These are phyloP conservation scores for Exophiala dermatitidis DNA, from an alignment of 2,329 filamentous ascomycete genomes.

Conservation along the genomic window DNA sequence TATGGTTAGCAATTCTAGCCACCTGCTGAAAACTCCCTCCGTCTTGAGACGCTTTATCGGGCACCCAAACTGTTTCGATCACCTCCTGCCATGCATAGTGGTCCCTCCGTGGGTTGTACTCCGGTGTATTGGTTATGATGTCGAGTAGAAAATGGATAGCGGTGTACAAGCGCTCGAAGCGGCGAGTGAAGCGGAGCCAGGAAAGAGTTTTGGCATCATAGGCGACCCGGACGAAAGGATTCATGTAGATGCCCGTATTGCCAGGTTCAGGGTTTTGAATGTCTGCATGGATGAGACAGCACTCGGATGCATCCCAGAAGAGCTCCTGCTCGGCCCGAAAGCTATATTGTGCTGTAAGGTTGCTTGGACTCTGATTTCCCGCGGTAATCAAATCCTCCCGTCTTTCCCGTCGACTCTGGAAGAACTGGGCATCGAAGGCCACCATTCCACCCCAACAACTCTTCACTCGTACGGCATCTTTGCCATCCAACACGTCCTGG, in stretches of 20 bases:
- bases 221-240: constrained; percentile 66
- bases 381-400: constrained; percentile 11
- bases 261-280: constrained; percentile 36
- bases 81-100: constrained; percentile 51
- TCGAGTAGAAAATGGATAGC: constrained; percentile 54
- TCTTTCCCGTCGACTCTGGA: constrained; percentile 31
- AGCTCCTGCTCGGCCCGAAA: constrained; percentile 54
- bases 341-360: constrained; percentile 33
- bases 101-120: constrained; percentile 52
- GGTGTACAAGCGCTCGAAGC: constrained; percentile 59
- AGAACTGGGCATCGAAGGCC: constrained; percentile 42
- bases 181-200: constrained; percentile 54
- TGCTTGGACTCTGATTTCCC: constrained; percentile 18
- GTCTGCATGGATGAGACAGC: constrained; percentile 52
- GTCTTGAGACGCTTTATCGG: constrained; percentile 27
- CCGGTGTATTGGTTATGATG: constrained; percentile 50
- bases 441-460: constrained; percentile 75
- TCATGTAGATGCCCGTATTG: constrained; percentile 61
- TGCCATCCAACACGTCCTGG: constrained; percentile 54
- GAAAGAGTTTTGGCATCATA: constrained; percentile 53
- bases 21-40: constrained; percentile 37
- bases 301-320: constrained; percentile 58
- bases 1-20: constrained; percentile 36
- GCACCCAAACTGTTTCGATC: constrained; percentile 38
- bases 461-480: constrained; percentile 57